Evolutionary conservation across 495 filamentous ascomycete species (phyloP).

Genomic region (Penicillium diatomitis): DNA sequence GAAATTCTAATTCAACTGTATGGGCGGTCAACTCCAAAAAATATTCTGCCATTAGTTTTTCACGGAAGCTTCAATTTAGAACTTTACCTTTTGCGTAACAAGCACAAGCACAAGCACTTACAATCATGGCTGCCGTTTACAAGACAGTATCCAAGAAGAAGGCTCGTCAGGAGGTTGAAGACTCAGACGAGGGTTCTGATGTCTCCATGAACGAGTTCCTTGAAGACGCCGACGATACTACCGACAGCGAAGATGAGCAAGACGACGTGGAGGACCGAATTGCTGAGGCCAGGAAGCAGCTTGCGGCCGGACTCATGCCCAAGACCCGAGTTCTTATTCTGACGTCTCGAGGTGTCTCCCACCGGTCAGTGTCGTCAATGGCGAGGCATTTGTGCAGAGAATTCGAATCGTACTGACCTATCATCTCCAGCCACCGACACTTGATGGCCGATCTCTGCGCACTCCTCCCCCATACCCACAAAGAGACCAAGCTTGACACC

Average conservation of each 20-base stretch:
- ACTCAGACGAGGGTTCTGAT: slow-evolving; percentile 22
- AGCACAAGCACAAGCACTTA: neutral
- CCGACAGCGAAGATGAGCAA: slow-evolving; percentile 40
- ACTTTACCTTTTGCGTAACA: slow-evolving; percentile 4
- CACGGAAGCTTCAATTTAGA: slow-evolving; percentile 12
- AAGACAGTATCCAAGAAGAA: slow-evolving; percentile 72
- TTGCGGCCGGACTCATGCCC: slow-evolving; percentile 36
- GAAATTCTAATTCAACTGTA: too few relatives aligned
- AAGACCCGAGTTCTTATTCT: slow-evolving; percentile 77
- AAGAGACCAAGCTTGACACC: slow-evolving; percentile 93
- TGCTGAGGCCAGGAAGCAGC: slow-evolving; percentile 30
- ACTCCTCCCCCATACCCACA: slow-evolving; percentile 83
- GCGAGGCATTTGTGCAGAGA: neutral
- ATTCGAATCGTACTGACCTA: slow-evolving; percentile 3
- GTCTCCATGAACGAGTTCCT: slow-evolving; percentile 35
- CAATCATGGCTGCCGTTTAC: slow-evolving; percentile 86
- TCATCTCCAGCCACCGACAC: slow-evolving; percentile 66
- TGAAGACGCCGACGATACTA: slow-evolving; percentile 33
- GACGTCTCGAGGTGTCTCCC: slow-evolving; percentile 80
- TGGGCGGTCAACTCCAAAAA: slow-evolving; percentile 29
- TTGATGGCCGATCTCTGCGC: slow-evolving; percentile 81
- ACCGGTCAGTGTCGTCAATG: slow-evolving; percentile 48
- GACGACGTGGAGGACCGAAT: slow-evolving; percentile 21
- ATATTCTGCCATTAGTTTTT: slow-evolving; percentile 38
- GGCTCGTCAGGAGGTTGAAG: slow-evolving; percentile 26